Base-by-base conservation (phyloP, 2,329 filamentous ascomycete species). In the Penicillium hordei region DNA sequence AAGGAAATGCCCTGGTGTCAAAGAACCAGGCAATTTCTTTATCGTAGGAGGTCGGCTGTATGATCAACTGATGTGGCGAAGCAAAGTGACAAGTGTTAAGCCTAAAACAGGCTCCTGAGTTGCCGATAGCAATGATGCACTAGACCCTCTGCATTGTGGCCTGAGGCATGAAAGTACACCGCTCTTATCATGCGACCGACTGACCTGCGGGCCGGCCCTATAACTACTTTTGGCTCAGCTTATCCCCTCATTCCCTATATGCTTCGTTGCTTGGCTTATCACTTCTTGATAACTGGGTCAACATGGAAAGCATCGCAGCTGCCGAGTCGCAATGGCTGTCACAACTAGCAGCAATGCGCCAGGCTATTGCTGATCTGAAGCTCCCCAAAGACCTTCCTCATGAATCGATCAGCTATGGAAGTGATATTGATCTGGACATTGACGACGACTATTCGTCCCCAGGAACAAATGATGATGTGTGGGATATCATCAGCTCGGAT, bases 401-500 rank as follows among this genome's bases (percentile, higher is more conserved):
- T 46, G 71, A 78, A 48, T 61, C 68, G 23, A 63, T 65, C 33
- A 60, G 61, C 43, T 86, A 86, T 67, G 83, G 81, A 19, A 78
- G 82, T 13, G 82, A 86, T 53, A 61, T 79, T 23, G 74, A 78
- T 31, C 76, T 87, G 36, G 80, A 87, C 43, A 76, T 87, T 50
- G 87, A 90, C 60, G 86, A 91, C 9, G 82, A 85, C 46, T 76
- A 83, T 23, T 83, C 82, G 3, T 83, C 79, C 4, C 84, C 84
- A 5, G 85, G 83, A 43, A 72, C 83, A 19, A 84, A 85, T 5
- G 89, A 93, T 58, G 92, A 97, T 75, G 87, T 97, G 10, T 97
- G 93, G 93, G 93, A 97, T 72, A 86, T 95, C 58, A 91, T 96
- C 69, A 91, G 88, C 58, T 87, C 89, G 25, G 85, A 86, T 21